Evolutionary conservation across 345 rosid species (phyloP), one percentile per base, ranked within the genome.

Genomic region (Eucalyptus paniculata): DNA sequence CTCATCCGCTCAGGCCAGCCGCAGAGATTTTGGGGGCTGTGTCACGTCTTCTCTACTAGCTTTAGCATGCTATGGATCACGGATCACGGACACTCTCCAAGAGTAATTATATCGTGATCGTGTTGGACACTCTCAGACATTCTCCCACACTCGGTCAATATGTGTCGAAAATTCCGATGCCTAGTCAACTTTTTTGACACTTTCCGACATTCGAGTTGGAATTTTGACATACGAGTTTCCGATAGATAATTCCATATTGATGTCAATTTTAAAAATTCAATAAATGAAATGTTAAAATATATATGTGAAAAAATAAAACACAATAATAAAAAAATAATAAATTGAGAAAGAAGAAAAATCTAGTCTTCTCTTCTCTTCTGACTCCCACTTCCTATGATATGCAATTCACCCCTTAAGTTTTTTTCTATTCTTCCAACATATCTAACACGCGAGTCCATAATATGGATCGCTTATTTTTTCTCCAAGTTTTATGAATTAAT

Each of bases 81-180:
- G 8, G 1, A 50, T 0, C 4, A 51, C 2, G 0, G 1, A 51
- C 21, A 17, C 8, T 17, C 1, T 50, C 2, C 0, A 50, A 50
- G 21, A 51, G 54, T n/a, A n/a, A n/a, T n/a, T n/a, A n/a, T n/a
- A n/a, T n/a, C n/a, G n/a, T 0, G 9, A 17, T 51, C 1, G 2
- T 50, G 2, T 17, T 2, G 0, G 8, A 16, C 54, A 6, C 4
- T 17, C 8, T 15, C 0, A 0, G 0, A 50, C 0, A 50, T 7
- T 50, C 3, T 50, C 51, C 51, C 0, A 50, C 8, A 51, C 21
- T 17, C 4, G 0, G 0, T 51, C 1, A 50, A 50, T 0, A 50
- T 7, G 8, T 50, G 8, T 50, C 0, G 4, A 6, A 51, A 51
- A 51, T 1, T 51, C 8, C 54, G 2, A 51, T 1, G 17, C 54